Evolutionary conservation across 192 early-diverging fungal genomes (phyloP).

Genomic region (Coemansia sp.): DNA sequence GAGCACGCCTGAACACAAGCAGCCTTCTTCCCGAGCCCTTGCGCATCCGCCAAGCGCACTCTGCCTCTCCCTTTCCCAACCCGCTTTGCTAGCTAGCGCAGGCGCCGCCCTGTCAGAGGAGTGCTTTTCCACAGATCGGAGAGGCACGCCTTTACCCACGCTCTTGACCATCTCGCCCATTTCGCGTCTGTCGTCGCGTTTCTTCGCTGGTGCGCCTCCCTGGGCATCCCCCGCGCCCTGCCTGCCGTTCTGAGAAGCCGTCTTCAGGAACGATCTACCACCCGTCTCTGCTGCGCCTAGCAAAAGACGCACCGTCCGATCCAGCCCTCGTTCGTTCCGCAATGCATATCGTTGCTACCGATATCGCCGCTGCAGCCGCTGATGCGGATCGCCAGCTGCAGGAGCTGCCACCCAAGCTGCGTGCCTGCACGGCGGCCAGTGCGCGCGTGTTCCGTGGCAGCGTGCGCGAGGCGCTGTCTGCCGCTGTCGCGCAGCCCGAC

Average conservation of each 20-base stretch:
- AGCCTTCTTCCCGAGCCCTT: not conserved
- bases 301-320: not conserved
- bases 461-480: slow-evolving; percentile 31
- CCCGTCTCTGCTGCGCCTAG: not conserved
- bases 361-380: not conserved
- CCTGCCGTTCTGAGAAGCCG: slow-evolving; percentile 15
- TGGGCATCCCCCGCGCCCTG: slow-evolving; percentile 23
- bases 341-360: not conserved
- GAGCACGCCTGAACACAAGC: too few relatives aligned
- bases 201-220: slow-evolving; percentile 37
- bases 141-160: slow-evolving; percentile 19
- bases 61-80: not conserved
- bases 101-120: not conserved
- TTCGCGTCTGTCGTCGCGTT: slow-evolving; percentile 26
- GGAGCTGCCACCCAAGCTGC: slow-evolving; percentile 25
- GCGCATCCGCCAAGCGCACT: not conserved
- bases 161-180: slow-evolving; percentile 17
- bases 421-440: slow-evolving; percentile 5
- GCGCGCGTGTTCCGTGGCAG: slow-evolving; percentile 18
- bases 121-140: slow-evolving; percentile 31
- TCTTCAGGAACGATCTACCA: slow-evolving; percentile 14
- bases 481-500: slow-evolving; percentile 51
- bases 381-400: slow-evolving; percentile 9
- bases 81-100: not conserved
- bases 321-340: not conserved